Percentiles rank a stretch among this genome's conserved stretches.
phyloP scores from a whole-genome alignment of 1,284 basidiomycete genomes.

The Earliella scabrosa region DNA sequence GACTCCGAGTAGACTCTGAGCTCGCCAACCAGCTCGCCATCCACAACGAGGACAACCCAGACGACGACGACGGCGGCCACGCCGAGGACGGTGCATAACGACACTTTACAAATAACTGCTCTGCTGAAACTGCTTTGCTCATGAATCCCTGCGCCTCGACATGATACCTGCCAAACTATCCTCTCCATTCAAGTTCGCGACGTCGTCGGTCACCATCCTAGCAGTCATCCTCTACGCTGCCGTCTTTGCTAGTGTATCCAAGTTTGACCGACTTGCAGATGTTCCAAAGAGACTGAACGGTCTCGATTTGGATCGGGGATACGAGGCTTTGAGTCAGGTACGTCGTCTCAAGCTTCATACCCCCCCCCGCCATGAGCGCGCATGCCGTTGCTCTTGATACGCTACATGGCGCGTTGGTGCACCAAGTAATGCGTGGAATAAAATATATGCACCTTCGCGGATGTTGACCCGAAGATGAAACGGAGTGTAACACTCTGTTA shows the following conservation, averaged over 20 bases:
- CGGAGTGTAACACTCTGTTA: too few species aligned
- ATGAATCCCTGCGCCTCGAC: not conserved
- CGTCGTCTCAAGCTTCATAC: constrained; percentile 23
- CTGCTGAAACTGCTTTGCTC: too few species aligned
- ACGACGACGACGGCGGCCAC: too few species aligned
- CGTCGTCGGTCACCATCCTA: constrained; percentile 54
- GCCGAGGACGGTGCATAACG: too few species aligned
- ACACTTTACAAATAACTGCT: too few species aligned
- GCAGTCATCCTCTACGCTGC: constrained; percentile 54
- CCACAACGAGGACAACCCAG: too few species aligned
- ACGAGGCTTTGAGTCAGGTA: constrained; percentile 63
- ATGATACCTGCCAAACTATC: constrained; percentile 3
- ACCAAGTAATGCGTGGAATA: not conserved
- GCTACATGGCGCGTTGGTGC: not conserved
- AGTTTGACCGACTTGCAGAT: constrained; percentile 56
- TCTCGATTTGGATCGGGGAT: constrained; percentile 61
- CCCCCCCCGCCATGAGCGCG: too few species aligned
- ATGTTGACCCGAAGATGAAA: too few species aligned
- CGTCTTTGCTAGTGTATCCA: constrained; percentile 55
- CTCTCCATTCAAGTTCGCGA: constrained; percentile 29
- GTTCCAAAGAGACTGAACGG: constrained; percentile 53
- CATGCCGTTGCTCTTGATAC: not conserved
- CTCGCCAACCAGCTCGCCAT: too few species aligned
- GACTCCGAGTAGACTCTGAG: too few species aligned
- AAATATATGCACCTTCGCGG: too few species aligned